Base-by-base conservation (phyloP, 1,284 basidiomycete genomes). In the Sparassis latifolia region DNA sequence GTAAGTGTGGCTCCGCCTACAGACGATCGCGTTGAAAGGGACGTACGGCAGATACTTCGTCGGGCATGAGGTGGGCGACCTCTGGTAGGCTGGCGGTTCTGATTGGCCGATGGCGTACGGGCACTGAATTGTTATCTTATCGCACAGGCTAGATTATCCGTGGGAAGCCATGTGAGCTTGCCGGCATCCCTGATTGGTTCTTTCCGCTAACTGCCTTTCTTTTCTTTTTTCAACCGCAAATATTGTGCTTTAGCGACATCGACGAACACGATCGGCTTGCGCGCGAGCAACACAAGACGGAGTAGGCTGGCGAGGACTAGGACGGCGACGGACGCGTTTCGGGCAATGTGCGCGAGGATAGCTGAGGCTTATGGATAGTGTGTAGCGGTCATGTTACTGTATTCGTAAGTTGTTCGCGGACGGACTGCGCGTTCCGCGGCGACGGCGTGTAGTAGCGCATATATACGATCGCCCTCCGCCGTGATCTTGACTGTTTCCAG, bases 81-180 rank as follows among this genome's bases (percentile, higher is more conserved):
- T 69, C 51, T 71, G 69, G 69, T 71, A 58, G 65, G 68, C 1
- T 20, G 20, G 20, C 20, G 1, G 20, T 20, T 20, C 20, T 20
- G 20, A 20, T 20, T 48, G 20, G n/a, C 7, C 44, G 20, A 49
- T 51, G 56, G 41, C 45, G 51, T 54, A 51, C 40, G 33, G 48
- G 51, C 33, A 29, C 20, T 41, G 47, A 55, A 54, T 52, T 45
- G 43, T 31, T 40, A 47, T 50, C 33, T 40, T 51, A 41, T 52
- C 40, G 48, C 52, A 55, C 61, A 91, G 87, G 87, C 70, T 91
- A 56, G 86, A 90, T 63, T 91, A 91, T 64, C 88, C 88, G 62
- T 91, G 88, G 88, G 88, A 91, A 72, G 78, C 82, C 10, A 73
- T 64, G 87, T 88, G 63, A 69, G 85, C 62, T 50, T 54, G 52